Conservation (phyloP, 2,329 filamentous ascomycete genomes). For the Sporothrix humicola region DNA sequence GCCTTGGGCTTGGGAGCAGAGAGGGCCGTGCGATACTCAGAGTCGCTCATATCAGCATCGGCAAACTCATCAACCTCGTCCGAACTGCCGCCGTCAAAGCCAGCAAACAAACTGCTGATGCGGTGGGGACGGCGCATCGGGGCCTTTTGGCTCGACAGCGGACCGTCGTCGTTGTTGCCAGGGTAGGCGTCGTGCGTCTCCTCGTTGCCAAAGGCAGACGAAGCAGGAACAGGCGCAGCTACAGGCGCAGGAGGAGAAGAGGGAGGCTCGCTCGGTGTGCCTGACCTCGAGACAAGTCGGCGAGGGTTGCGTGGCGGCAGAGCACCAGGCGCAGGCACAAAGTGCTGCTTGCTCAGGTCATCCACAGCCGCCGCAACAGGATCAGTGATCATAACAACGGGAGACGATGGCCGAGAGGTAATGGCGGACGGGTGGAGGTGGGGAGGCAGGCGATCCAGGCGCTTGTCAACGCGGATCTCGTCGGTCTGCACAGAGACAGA, state of each 20-base stretch:
- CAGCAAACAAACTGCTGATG: slow-evolving; percentile 84
- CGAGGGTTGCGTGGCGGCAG: slow-evolving; percentile 66
- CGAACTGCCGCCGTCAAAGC: slow-evolving; percentile 75
- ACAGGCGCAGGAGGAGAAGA: slow-evolving; percentile 53
- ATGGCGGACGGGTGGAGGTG: slow-evolving; percentile 82
- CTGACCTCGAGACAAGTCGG: slow-evolving; percentile 56
- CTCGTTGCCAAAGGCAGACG: slow-evolving; percentile 40
- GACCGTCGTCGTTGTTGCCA: slow-evolving; percentile 80
- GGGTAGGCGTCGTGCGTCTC: slow-evolving; percentile 71
- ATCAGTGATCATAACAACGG: slow-evolving; percentile 44
- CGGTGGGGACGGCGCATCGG: slow-evolving; percentile 73
- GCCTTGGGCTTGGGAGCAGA: slow-evolving; percentile 64
- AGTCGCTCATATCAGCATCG: slow-evolving; percentile 67
- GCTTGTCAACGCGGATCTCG: slow-evolving; percentile 82
- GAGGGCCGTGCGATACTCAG: slow-evolving; percentile 69
- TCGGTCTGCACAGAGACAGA: slow-evolving; percentile 78
- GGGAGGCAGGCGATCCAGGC: slow-evolving; percentile 73
- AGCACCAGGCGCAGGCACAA: slow-evolving; percentile 59
- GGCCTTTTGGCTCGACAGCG: slow-evolving; percentile 64
- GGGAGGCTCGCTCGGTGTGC: slow-evolving; percentile 53
- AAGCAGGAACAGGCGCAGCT: not conserved
- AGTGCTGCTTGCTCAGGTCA: slow-evolving; percentile 50
- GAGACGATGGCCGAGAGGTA: slow-evolving; percentile 64
- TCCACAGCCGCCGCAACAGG: slow-evolving; percentile 44
- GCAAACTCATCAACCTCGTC: slow-evolving; percentile 69